phyloP scores from a whole-genome alignment of 352 stramenopile species.

The Phytophthora europaea region DNA sequence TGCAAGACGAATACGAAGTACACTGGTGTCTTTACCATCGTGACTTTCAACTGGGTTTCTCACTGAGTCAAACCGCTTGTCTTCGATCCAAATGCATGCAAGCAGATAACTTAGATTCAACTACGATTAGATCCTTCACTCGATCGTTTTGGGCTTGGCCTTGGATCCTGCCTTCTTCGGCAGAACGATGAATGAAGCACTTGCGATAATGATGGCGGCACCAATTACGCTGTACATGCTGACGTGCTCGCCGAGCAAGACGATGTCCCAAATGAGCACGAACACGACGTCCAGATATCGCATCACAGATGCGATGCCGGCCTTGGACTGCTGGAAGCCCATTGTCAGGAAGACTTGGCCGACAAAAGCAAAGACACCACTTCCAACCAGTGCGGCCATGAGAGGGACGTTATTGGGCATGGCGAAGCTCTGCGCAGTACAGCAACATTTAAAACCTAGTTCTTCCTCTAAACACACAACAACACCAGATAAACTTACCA shows the following conservation, averaged over 20 bases:
- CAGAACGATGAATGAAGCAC: conserved; percentile 65
- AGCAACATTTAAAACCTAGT: background rate
- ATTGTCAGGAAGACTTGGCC: conserved; percentile 76
- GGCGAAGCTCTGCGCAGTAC: conserved; percentile 40
- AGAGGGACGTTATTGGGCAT: conserved; percentile 41
- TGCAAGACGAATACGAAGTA: conserved; percentile 4
- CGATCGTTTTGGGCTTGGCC: conserved; percentile 23
- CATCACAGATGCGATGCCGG: conserved; percentile 80
- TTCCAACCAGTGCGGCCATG: conserved; percentile 57
- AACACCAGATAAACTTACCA: conserved; percentile 32
- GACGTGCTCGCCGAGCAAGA: conserved; percentile 62
- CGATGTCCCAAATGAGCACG: conserved; percentile 73
- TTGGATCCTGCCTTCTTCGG: conserved; percentile 28
- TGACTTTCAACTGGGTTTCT: background rate
- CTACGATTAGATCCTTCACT: conserved; percentile 15
- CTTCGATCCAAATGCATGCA: background rate
- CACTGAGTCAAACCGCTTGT: background rate
- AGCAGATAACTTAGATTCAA: background rate
- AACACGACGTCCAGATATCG: conserved; percentile 82
- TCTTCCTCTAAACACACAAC: background rate
- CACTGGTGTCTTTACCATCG: conserved; percentile 21
- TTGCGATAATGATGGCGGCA: conserved; percentile 64
- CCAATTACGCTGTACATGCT: conserved; percentile 70
- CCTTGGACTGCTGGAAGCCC: conserved; percentile 83
- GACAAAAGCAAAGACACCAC: conserved; percentile 64